phyloP scores from a whole-genome alignment of 805 yeast species.

The Cyberlindnera veronae region DNA sequence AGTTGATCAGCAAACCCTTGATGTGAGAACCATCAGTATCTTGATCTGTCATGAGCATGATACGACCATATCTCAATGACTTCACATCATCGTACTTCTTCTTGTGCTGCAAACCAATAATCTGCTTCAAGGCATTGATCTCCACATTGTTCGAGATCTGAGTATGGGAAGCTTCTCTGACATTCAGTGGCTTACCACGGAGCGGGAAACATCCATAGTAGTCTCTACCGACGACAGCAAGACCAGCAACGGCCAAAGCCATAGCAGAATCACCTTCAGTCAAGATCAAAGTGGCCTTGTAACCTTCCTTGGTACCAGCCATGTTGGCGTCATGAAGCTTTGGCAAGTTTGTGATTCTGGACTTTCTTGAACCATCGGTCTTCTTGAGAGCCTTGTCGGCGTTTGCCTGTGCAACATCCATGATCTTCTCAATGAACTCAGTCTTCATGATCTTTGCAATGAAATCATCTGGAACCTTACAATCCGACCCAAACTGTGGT shows the following conservation, averaged over 20 bases:
- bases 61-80: conserved; percentile 86
- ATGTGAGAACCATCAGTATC: conserved; percentile 99
- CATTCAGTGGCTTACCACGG: conserved; percentile 92
- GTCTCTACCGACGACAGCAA: conserved; percentile 93
- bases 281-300: conserved; percentile 85
- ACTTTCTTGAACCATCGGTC: conserved; percentile 82
- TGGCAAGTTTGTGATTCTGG: conserved; percentile 81
- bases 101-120: conserved; percentile 92
- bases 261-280: conserved; percentile 98
- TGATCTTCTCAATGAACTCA: conserved; percentile 62
- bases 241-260: conserved; percentile 87
- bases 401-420: conserved; percentile 81
- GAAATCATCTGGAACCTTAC: conserved; percentile 73
- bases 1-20: conserved; percentile 91
- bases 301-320: conserved; percentile 92
- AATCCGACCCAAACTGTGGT: conserved; percentile 84
- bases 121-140: conserved; percentile 91
- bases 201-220: conserved; percentile 93
- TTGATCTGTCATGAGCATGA: conserved; percentile 99
- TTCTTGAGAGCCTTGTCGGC: conserved; percentile 85
- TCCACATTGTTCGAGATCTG: conserved; percentile 91
- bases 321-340: conserved; percentile 93
- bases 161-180: conserved; percentile 95
- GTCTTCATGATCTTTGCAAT: conserved; percentile 71
- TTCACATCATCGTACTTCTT: conserved; percentile 72